phyloP scores from a whole-genome alignment of 139 green algal genomes.

The Picochlorum sp. region DNA sequence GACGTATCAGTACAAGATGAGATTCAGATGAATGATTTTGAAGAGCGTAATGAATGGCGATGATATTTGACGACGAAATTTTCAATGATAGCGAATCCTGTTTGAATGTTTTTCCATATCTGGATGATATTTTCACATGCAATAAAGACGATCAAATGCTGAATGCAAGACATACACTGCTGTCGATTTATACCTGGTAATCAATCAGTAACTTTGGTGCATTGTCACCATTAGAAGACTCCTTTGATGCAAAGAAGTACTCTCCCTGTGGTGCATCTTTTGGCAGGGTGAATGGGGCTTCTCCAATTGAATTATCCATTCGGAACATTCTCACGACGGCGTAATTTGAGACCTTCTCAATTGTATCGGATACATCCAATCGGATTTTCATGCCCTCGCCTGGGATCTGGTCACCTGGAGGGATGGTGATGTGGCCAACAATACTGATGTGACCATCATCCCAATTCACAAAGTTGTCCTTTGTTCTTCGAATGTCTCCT shows the following conservation, averaged over 20 bases:
- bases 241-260: background rate
- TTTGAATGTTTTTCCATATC: too few relatives aligned
- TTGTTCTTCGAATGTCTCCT: too few relatives aligned
- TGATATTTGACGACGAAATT: background rate
- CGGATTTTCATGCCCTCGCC: background rate
- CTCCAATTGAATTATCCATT: background rate
- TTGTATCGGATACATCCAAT: background rate
- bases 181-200: background rate
- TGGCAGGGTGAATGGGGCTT: background rate
- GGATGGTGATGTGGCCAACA: conserved; percentile 7
- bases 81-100: background rate
- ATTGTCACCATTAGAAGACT: background rate
- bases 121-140: background rate
- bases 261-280: background rate
- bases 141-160: background rate
- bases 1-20: conserved; percentile 9
- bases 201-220: background rate
- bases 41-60: background rate
- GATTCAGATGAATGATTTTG: conserved; percentile 7
- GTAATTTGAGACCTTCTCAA: background rate
- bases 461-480: too few relatives aligned
- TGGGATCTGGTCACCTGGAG: background rate
- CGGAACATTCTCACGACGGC: background rate
- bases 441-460: background rate
- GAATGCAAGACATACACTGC: background rate